phyloP scores from a whole-genome alignment of 139 green algal species.

The Mesotaenium endlicherianum region DNA sequence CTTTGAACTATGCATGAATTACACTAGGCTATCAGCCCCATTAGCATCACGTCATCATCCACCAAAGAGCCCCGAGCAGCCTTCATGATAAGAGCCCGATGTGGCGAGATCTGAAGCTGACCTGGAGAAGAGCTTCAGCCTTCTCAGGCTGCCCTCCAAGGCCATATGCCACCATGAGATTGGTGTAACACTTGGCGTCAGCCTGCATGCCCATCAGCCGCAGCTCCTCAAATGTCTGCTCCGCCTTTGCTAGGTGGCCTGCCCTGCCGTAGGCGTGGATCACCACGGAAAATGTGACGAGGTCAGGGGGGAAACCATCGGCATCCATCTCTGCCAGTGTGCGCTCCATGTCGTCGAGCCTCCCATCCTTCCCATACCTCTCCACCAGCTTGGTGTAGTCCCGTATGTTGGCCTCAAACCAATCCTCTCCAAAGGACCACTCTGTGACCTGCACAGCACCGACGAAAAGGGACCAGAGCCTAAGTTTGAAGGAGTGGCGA shows the following conservation, averaged over 20 bases:
- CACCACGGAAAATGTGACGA: constrained; percentile 16
- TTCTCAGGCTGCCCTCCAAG: background rate
- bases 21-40: no score
- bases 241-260: constrained; percentile 11
- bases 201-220: background rate
- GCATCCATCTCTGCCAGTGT: constrained; percentile 18
- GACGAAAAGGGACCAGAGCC: background rate
- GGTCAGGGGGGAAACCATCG: constrained; percentile 16
- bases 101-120: constrained; percentile 3
- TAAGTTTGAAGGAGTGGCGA: no score
- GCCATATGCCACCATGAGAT: constrained; percentile 31
- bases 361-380: constrained; percentile 24
- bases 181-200: constrained; percentile 24
- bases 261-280: constrained; percentile 8
- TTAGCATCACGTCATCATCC: no score
- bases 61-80: no score
- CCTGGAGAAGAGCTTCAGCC: constrained; percentile 11
- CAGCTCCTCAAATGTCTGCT: constrained; percentile 26
- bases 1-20: no score
- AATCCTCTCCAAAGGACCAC: constrained; percentile 29
- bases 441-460: constrained; percentile 5
- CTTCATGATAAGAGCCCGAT: no score
- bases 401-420: constrained; percentile 28
- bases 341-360: constrained; percentile 26
- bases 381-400: constrained; percentile 39